Percentiles rank a stretch among this genome's conserved stretches.
Conservation (phyloP, 2,329 filamentous ascomycete genomes). For the Dactylonectria macrodidyma region DNA sequence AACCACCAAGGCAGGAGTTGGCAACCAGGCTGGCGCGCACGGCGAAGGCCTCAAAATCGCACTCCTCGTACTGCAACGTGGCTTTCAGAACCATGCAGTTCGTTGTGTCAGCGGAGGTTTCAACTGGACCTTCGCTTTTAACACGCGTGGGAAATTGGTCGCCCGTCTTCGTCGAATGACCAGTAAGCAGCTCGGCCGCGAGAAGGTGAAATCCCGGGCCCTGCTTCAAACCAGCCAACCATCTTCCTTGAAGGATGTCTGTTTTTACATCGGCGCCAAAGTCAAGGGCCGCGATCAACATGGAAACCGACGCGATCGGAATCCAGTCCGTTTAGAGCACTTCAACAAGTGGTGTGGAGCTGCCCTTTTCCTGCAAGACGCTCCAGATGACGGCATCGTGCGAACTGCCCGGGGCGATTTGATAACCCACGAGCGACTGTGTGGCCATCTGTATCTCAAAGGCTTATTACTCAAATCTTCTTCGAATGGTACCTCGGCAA, state of each 20-base stretch:
- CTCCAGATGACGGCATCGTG: neutral
- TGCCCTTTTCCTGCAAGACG: slow-evolving; percentile 26
- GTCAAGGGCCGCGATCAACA: neutral
- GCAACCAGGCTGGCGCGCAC: slow-evolving; percentile 46
- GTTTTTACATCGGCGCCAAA: slow-evolving; percentile 24
- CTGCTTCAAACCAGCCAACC: too few relatives aligned
- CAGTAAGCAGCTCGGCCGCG: neutral
- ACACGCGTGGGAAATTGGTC: slow-evolving; percentile 40
- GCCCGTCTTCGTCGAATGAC: slow-evolving; percentile 32
- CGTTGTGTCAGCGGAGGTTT: slow-evolving; percentile 46
- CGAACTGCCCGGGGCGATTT: slow-evolving; percentile 21
- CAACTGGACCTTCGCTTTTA: slow-evolving; percentile 51
- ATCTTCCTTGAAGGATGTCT: slow-evolving; percentile 12
- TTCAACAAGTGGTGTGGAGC: slow-evolving; percentile 28
- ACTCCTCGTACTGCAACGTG: slow-evolving; percentile 49
- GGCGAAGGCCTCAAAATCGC: slow-evolving; percentile 53
- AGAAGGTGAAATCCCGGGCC: neutral
- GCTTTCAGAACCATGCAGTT: slow-evolving; percentile 46
- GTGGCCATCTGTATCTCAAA: slow-evolving; percentile 26
- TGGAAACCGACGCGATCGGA: neutral
- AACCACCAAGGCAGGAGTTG: slow-evolving; percentile 42
- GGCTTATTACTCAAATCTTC: slow-evolving; percentile 23
- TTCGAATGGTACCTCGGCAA: neutral
- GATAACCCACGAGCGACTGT: neutral
- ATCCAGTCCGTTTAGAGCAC: slow-evolving; percentile 14